Base-by-base conservation (phyloP, 2,329 filamentous ascomycete genomes). In the Endocalyx cinctus region DNA sequence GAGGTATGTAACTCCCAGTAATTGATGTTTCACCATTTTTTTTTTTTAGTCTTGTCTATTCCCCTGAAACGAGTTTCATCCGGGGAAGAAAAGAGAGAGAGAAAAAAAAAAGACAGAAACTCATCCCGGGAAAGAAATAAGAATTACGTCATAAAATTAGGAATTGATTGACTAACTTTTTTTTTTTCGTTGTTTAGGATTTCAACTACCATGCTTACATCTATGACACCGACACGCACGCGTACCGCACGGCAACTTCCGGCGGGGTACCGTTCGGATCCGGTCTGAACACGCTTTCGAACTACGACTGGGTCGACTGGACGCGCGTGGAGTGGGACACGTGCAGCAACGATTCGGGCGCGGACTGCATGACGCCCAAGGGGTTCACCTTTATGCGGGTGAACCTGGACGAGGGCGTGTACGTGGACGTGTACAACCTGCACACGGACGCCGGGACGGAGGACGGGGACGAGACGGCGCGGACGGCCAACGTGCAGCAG, bases 361-460 rank as follows among this genome's bases (percentile, higher is more conserved):
- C 54, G 1, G 80, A 84, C 53, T 84, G 80, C 51, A 59, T 83
- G 41, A 83, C 79, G 1, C 80, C 78, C 15, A 84, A 84, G 56
- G 80, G 80, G 11, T 83, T 82, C 54, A 82, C 78, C 1, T 77
- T 77, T 29, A 82, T 84, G 77, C 70, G 77, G 10, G 55, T 72
- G 25, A 57, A 64, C 14, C 45, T 82, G 11, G 66, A 64, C 7
- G 60, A 66, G 22, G 69, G 69, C 12, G 67, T 76, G 6, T 79
- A 72, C 39, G 56, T 80, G 16, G 79, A 84, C 51, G 61, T 74
- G 6, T 83, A 83, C 62, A 84, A 84, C 51, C 48, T 84, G 6
- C 80, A 84, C 52, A 62, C 78, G 2, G 80, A 84, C 51, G 81
- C 80, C 13, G 79, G 77, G 12, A 70, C 64, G 18, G 66, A 74